A percentile compares a stretch with the other conserved stretches of the same genome.
These are phyloP conservation scores for Babesia sp. DNA, from an alignment of 169 alveolate species.

Conservation along the genomic window DNA sequence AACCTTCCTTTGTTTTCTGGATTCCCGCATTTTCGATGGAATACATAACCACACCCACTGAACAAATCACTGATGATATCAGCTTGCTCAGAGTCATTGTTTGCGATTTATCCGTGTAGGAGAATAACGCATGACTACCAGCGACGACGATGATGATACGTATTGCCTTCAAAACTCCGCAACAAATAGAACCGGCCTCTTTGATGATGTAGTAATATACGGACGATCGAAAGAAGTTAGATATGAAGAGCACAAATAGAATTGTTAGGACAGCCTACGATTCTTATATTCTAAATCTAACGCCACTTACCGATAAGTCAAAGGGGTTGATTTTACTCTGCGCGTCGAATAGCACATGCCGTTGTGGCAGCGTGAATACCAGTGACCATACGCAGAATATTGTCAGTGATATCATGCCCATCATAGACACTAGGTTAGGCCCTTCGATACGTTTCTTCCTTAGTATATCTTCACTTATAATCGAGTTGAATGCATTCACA, in stretches of 20 bases:
- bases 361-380: constrained; percentile 58
- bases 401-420: constrained; percentile 62
- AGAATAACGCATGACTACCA: constrained; percentile 49
- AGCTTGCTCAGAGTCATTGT: constrained; percentile 42
- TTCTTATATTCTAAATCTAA: background rate
- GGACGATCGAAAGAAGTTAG: constrained; percentile 64
- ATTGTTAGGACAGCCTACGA: constrained; percentile 34
- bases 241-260: constrained; percentile 38
- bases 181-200: constrained; percentile 59
- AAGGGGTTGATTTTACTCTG: constrained; percentile 44
- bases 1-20: constrained; percentile 14
- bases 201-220: constrained; percentile 63
- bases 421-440: constrained; percentile 67
- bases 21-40: constrained; percentile 44
- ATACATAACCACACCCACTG: constrained; percentile 55
- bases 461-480: constrained; percentile 53
- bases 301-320: constrained; percentile 37
- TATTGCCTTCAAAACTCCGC: constrained; percentile 68
- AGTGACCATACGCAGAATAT: constrained; percentile 51
- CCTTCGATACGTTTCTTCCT: constrained; percentile 55
- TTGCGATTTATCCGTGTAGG: constrained; percentile 49
- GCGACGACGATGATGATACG: constrained; percentile 52
- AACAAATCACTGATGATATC: constrained; percentile 52
- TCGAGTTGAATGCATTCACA: constrained; percentile 62
- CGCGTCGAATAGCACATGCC: constrained; percentile 44